Evolutionary conservation across 306 rosid genomes (phyloP).

Genomic region (Quercus robur): DNA sequence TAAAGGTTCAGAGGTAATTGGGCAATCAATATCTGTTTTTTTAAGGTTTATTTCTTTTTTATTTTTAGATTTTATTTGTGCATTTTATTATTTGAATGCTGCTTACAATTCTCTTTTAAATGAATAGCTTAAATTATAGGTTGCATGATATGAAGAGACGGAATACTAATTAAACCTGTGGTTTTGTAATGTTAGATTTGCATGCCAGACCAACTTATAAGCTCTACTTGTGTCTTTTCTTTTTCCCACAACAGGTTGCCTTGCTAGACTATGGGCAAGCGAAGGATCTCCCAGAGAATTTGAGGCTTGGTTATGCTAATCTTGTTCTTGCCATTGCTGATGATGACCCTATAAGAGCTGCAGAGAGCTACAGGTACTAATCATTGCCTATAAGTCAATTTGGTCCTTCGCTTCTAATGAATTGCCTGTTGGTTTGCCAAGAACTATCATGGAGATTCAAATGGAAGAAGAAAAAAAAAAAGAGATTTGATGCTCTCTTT

Average conservation of each 20-base stretch:
- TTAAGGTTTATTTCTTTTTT: not conserved
- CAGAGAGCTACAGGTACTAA: slow-evolving; percentile 78
- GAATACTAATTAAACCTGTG: slow-evolving; percentile 8
- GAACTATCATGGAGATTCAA: not conserved
- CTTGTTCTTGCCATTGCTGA: slow-evolving; percentile 90
- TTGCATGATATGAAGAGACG: slow-evolving; percentile 2
- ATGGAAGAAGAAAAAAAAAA: not conserved
- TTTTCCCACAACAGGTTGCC: slow-evolving; percentile 63
- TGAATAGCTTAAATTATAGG: slow-evolving; percentile 6
- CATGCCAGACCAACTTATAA: slow-evolving; percentile 14
- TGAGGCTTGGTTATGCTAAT: slow-evolving; percentile 93
- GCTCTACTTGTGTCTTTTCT: slow-evolving; percentile 1
- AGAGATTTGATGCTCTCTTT: not conserved
- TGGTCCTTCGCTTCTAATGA: slow-evolving; percentile 1
- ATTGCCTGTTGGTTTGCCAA: not conserved
- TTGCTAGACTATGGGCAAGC: slow-evolving; percentile 97
- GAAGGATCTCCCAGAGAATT: slow-evolving; percentile 88
- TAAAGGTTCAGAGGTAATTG: slow-evolving; percentile 93
- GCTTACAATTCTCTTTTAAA: not conserved
- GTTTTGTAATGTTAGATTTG: slow-evolving; percentile 10
- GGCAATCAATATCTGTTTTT: slow-evolving; percentile 10
- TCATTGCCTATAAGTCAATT: not conserved
- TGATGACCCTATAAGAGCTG: slow-evolving; percentile 57
- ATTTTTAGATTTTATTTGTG: not conserved
- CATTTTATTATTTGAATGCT: not conserved